phyloP scores from a whole-genome alignment of 768 basidiomycete genomes.

The Boletus vermiculosoides region DNA sequence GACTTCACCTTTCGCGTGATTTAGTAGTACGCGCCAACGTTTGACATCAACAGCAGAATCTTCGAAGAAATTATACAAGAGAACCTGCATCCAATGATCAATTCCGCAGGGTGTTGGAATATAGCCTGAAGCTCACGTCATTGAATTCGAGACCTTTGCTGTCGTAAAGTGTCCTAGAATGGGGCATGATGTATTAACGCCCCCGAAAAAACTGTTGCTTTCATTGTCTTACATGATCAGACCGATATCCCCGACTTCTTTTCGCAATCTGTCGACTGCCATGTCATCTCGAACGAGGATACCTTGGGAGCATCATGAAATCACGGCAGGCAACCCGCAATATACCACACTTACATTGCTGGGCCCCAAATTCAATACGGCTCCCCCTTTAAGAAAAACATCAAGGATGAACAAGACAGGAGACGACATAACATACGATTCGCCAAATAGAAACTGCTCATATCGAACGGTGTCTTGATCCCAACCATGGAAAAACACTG shows the following conservation, averaged over 20 bases:
- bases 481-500: conserved; percentile 55
- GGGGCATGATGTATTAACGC: background rate
- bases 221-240: conserved; percentile 49
- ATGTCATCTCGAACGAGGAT: conserved; percentile 66
- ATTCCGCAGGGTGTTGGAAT: background rate
- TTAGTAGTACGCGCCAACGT: conserved; percentile 62
- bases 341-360: conserved; percentile 51
- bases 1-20: conserved; percentile 33
- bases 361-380: conserved; percentile 57
- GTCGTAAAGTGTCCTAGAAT: conserved; percentile 31
- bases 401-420: conserved; percentile 6
- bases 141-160: conserved; percentile 33
- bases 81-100: conserved; percentile 43
- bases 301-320: conserved; percentile 37
- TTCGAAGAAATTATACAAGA: conserved; percentile 73
- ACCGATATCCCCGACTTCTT: conserved; percentile 57
- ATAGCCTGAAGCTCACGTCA: conserved; percentile 8
- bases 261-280: conserved; percentile 46
- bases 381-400: conserved; percentile 35
- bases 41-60: conserved; percentile 51
- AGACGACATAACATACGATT: conserved; percentile 35
- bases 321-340: background rate
- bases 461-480: conserved; percentile 42
- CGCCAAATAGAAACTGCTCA: conserved; percentile 58
- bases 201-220: background rate